Evolutionary conservation across 2,329 filamentous ascomycete species (phyloP).

Genomic region (Ceratocystiopsis brevicomis): DNA sequence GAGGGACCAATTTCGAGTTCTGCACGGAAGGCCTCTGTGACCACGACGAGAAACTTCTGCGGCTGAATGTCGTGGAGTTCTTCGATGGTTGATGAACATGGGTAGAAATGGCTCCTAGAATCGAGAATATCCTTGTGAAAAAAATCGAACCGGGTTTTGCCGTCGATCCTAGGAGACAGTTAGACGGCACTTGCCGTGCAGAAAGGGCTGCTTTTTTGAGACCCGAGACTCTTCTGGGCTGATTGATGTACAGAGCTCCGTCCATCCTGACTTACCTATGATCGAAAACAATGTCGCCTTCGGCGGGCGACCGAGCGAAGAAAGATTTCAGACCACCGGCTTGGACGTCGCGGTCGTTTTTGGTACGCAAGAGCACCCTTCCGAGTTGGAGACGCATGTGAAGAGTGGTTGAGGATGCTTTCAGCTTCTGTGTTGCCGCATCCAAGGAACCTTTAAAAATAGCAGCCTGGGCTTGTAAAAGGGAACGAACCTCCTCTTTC

Average conservation of each 20-base stretch:
- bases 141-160: neutral
- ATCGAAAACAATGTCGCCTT: constrained; percentile 1
- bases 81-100: constrained; percentile 1
- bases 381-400: constrained; percentile 2
- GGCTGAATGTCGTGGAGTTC: constrained; percentile 5
- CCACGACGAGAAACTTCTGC: constrained; percentile 5
- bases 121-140: neutral
- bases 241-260: neutral
- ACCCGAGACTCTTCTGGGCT: too few relatives aligned
- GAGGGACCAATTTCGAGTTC: constrained; percentile 9
- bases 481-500: too few relatives aligned
- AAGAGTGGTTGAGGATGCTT: too few relatives aligned
- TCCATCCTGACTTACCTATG: constrained; percentile 1
- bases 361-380: neutral
- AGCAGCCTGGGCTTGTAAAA: neutral
- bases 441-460: neutral
- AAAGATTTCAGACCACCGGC: too few relatives aligned
- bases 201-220: neutral
- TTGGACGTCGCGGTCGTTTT: neutral
- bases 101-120: constrained; percentile 2
- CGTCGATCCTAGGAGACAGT: constrained; percentile 5
- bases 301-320: neutral
- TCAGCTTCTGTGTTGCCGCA: too few relatives aligned
- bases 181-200: neutral
- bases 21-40: constrained; percentile 8